Base-by-base conservation (phyloP, 768 basidiomycete genomes). In the Agaricus blazei region DNA sequence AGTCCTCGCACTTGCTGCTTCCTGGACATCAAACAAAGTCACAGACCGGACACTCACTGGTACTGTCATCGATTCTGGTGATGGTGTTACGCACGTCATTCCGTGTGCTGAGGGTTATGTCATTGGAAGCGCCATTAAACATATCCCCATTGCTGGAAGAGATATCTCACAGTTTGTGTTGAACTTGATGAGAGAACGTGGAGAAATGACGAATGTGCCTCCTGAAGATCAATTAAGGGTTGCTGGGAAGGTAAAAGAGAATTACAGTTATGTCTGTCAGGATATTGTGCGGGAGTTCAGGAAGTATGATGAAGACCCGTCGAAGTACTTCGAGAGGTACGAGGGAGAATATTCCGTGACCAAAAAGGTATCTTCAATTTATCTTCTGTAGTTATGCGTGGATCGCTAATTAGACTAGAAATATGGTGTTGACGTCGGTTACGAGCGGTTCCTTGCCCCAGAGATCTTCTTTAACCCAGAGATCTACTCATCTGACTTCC, bases 401-500 rank as follows among this genome's bases (percentile, higher is more conserved):
- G 34, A 6, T 8, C 34, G 34, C 34, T 34, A 34, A 34, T 34
- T 34, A 34, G 5, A 34, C 11, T 49, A 95, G 94, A 91, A 93
- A 89, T 98, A 99, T 74, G 70, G 79, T 19, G 75, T 98, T 47
- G 96, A 99, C 64, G 85, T 99, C 56, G 97, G 97, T 19, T 98
- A 98, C 71, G 97, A 98, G 70, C 93, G 97, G 26, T 99, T 99
- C 82, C 85, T 98, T 51, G 97, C 96, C 4, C 95, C 97, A 4
- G 97, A 98, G 70, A 97, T 98, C 64, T 98, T 98, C 77, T 98
- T 98, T 82, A 98, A 98, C 74, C 97, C 97, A 12, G 96, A 99
- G 70, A 98, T 99, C 62, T 90, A 90, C 70, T 97, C 94, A 0
- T 95, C 93, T 40, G 96, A 98, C 70, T 98, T 98, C 79, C 71